Conservation (phyloP, 768 basidiomycete genomes). For the Gloeostereum incarnatum region DNA sequence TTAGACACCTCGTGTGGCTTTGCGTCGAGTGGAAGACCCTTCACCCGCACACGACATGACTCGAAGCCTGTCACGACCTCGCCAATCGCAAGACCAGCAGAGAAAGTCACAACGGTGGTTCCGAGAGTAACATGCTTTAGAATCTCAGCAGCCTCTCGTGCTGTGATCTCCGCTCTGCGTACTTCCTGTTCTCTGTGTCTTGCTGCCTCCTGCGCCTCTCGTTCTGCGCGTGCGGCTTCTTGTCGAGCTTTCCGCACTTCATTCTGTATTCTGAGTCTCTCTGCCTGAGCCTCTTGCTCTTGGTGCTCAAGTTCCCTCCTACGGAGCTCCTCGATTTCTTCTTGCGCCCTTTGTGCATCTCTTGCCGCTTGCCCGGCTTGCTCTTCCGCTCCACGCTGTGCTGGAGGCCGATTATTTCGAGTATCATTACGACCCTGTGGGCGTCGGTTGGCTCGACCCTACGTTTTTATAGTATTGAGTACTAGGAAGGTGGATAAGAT, state of each 20-base stretch:
- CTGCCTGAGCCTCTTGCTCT: not conserved
- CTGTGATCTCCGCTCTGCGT: conserved; percentile 6
- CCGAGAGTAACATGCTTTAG: conserved; percentile 34
- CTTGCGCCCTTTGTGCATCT: not conserved
- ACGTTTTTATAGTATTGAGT: not conserved
- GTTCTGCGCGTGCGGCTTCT: not conserved
- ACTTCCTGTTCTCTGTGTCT: conserved; percentile 9
- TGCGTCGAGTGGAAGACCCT: conserved; percentile 31
- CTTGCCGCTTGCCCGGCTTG: not conserved
- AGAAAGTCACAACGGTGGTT: conserved; percentile 38
- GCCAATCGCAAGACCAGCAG: conserved; percentile 37
- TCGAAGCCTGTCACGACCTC: conserved; percentile 42
- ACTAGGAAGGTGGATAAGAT: not conserved
- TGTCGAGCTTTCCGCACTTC: not conserved
- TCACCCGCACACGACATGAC: conserved; percentile 35
- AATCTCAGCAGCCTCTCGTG: conserved; percentile 23
- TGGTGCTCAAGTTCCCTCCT: not conserved
- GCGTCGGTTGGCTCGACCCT: not conserved
- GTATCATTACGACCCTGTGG: not conserved
- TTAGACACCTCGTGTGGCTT: conserved; percentile 27
- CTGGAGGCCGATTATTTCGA: not conserved
- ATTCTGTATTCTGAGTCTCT: not conserved
- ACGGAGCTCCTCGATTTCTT: not conserved
- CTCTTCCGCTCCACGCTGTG: not conserved
- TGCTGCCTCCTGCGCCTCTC: not conserved